These are phyloP conservation scores for Beauveria medogensis DNA, from an alignment of 2,329 filamentous ascomycete genomes.

Conservation along the genomic window DNA sequence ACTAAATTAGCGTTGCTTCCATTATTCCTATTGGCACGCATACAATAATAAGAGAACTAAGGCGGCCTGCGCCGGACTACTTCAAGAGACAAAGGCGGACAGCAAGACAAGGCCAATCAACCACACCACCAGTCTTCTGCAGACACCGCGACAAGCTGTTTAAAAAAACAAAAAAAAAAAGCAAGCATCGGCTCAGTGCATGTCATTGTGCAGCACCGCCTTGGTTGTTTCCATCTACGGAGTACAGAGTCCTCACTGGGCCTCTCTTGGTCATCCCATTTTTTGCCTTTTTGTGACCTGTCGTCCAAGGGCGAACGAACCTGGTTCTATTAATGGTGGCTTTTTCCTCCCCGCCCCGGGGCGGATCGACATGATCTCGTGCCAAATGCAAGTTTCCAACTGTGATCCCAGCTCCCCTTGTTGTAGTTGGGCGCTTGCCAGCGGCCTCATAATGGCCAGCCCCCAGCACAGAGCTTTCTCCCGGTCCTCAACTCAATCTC, in stretches of 20 bases:
- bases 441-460: neutral
- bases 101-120: neutral
- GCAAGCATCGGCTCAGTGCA: neutral
- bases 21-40: no score
- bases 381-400: conserved; percentile 5
- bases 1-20: neutral
- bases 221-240: neutral
- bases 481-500: neutral
- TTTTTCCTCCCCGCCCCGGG: neutral
- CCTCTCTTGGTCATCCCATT: neutral
- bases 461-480: neutral
- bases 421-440: neutral
- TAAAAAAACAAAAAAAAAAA: neutral
- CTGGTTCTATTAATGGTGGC: neutral
- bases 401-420: neutral
- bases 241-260: neutral
- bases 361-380: conserved; percentile 12
- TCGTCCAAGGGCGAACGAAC: neutral
- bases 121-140: no score
- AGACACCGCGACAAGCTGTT: neutral
- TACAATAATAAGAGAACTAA: neutral
- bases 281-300: neutral
- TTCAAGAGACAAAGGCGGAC: neutral
- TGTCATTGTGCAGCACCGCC: neutral
- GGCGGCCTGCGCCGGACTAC: neutral